Evolutionary conservation across 148 eudicot species (phyloP).

Genomic region (Simmondsia chinensis): DNA sequence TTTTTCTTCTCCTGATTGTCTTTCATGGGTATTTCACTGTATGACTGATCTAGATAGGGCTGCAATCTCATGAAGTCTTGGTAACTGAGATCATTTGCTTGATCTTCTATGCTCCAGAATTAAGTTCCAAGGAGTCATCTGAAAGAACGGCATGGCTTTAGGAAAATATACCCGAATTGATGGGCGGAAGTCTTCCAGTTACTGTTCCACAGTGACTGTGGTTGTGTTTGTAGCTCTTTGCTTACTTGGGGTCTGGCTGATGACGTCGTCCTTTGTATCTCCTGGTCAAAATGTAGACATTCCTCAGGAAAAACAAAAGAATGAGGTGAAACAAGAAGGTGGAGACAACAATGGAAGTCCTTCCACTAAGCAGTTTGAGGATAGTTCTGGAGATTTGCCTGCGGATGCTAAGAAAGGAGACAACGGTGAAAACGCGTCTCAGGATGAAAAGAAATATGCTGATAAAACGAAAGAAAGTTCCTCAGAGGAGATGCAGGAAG

Average conservation of each 20-base stretch:
- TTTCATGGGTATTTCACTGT: no score
- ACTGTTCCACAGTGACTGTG: slow-evolving; percentile 24
- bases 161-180: slow-evolving; percentile 51
- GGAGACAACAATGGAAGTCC: slow-evolving; percentile 22
- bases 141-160: slow-evolving; percentile 32
- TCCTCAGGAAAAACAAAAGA: slow-evolving; percentile 31
- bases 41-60: no score
- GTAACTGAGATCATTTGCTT: no score
- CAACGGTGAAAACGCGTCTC: slow-evolving; percentile 12
- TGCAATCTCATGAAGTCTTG: no score
- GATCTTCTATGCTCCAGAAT: no score
- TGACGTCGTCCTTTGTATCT: slow-evolving; percentile 50
- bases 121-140: no score
- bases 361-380: slow-evolving; percentile 56
- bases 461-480: slow-evolving; percentile 20
- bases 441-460: slow-evolving; percentile 23
- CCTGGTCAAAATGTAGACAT: slow-evolving; percentile 43
- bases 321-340: slow-evolving; percentile 33
- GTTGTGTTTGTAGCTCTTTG: slow-evolving; percentile 49
- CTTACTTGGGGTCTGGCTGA: slow-evolving; percentile 56
- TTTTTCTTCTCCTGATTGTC: no score
- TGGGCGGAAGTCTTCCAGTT: slow-evolving; percentile 36
- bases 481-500: slow-evolving; percentile 21
- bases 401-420: slow-evolving; percentile 75
- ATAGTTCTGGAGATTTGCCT: slow-evolving; percentile 61